Conservation (phyloP, 2,329 filamentous ascomycete genomes). For the Helotiales sp. region DNA sequence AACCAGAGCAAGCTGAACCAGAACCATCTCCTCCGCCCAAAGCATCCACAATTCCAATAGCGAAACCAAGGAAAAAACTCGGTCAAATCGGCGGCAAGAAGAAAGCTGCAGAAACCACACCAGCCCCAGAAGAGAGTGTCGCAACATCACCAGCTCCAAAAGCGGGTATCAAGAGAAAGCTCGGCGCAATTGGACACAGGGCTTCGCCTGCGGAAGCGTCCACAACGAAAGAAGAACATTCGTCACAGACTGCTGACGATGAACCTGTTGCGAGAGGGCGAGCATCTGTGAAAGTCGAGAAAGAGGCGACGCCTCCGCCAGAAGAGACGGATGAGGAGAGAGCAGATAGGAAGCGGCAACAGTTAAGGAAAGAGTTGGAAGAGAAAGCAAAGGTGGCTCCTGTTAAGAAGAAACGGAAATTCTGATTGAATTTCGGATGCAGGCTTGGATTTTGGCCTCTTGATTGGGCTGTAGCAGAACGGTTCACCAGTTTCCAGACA, state of each 20-base stretch:
- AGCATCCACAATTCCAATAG: background rate
- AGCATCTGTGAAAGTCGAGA: constrained; percentile 5
- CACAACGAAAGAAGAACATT: background rate
- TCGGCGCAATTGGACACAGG: constrained; percentile 25
- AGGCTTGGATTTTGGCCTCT: background rate
- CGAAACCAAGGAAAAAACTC: constrained; percentile 23
- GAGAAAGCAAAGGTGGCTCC: constrained; percentile 32
- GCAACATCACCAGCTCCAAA: constrained; percentile 8
- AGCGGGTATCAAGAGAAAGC: constrained; percentile 22
- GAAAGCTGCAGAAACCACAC: constrained; percentile 9
- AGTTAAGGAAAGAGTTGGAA: constrained; percentile 34
- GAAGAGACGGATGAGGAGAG: constrained; percentile 34
- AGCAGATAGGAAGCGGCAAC: constrained; percentile 32
- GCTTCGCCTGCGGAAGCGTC: background rate
- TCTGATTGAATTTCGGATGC: no score
- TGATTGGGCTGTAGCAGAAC: no score
- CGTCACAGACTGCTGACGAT: background rate
- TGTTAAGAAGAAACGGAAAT: constrained; percentile 38
- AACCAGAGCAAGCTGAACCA: constrained; percentile 8
- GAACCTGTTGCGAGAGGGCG: constrained; percentile 16
- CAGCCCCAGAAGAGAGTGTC: constrained; percentile 1
- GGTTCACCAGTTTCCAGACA: no score
- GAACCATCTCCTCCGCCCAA: background rate
- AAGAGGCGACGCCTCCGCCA: constrained; percentile 16
- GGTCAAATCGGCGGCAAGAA: constrained; percentile 33